phyloP scores from a whole-genome alignment of 805 yeast species.

The Cyberlindnera amylophila region DNA sequence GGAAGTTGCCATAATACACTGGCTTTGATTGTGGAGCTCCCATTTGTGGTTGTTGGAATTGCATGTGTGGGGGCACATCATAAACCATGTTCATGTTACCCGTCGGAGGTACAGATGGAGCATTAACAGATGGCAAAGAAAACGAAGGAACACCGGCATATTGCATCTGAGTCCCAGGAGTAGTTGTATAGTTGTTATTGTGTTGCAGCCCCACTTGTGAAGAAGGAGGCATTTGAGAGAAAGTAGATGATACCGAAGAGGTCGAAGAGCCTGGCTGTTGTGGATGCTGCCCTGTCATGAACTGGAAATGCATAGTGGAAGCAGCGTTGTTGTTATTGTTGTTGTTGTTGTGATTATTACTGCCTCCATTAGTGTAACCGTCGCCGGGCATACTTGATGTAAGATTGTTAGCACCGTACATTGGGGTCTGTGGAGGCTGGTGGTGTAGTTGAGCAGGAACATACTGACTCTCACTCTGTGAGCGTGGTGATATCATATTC shows the following conservation, averaged over 20 bases:
- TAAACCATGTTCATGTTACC: background rate
- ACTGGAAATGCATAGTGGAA: background rate
- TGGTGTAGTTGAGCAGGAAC: conserved; percentile 1
- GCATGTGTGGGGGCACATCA: background rate
- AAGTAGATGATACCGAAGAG: conserved; percentile 5
- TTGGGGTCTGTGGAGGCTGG: background rate
- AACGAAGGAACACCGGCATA: background rate
- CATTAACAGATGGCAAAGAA: conserved; percentile 2
- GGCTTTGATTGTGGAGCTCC: background rate
- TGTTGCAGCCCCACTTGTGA: conserved; percentile 3
- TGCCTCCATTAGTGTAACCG: background rate
- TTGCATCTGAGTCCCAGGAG: background rate
- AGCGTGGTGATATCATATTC: conserved; percentile 8
- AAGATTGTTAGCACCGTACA: background rate
- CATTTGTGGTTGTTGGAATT: conserved; percentile 1
- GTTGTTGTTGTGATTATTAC: no score
- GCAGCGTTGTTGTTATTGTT: no score
- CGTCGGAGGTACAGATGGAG: background rate
- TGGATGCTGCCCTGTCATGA: background rate
- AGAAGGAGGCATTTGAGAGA: conserved; percentile 5
- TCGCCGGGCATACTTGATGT: background rate
- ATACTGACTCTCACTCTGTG: conserved; percentile 8
- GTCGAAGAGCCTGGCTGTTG: conserved; percentile 3
- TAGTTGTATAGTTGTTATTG: conserved; percentile 6
- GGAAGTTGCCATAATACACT: background rate